These are phyloP conservation scores for Lichtheimia corymbifera DNA, from an alignment of 371 early-diverging fungal species.

Conservation along the genomic window DNA sequence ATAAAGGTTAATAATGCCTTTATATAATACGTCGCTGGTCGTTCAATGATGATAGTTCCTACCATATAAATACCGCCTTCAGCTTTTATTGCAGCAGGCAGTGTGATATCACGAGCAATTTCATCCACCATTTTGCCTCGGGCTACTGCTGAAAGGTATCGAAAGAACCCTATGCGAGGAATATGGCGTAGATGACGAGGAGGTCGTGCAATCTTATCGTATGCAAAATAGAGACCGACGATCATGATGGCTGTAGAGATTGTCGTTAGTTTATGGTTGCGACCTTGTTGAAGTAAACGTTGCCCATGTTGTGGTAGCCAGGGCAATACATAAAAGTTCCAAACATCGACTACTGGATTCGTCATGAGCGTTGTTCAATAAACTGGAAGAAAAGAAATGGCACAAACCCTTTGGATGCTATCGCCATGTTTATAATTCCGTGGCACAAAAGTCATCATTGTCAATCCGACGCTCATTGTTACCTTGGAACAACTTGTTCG, in stretches of 20 bases:
- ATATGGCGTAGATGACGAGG: constrained; percentile 13
- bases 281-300: too few relatives aligned
- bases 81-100: constrained; percentile 8
- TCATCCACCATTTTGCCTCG: constrained; percentile 4
- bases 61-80: constrained; percentile 12
- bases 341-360: too few relatives aligned
- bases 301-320: too few relatives aligned
- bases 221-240: neutral
- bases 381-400: too few relatives aligned
- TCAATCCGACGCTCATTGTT: too few relatives aligned
- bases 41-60: neutral
- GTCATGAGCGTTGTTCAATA: too few relatives aligned
- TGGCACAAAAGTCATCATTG: too few relatives aligned
- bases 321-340: too few relatives aligned
- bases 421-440: too few relatives aligned
- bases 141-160: neutral
- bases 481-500: too few relatives aligned
- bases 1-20: neutral
- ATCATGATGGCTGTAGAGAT: neutral
- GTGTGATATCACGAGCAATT: constrained; percentile 1
- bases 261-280: neutral
- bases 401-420: too few relatives aligned
- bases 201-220: constrained; percentile 1
- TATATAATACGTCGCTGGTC: too few relatives aligned
- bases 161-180: constrained; percentile 10